These are phyloP conservation scores for Melaleuca alternifolia DNA, from an alignment of 345 rosid species.

Conservation along the genomic window DNA sequence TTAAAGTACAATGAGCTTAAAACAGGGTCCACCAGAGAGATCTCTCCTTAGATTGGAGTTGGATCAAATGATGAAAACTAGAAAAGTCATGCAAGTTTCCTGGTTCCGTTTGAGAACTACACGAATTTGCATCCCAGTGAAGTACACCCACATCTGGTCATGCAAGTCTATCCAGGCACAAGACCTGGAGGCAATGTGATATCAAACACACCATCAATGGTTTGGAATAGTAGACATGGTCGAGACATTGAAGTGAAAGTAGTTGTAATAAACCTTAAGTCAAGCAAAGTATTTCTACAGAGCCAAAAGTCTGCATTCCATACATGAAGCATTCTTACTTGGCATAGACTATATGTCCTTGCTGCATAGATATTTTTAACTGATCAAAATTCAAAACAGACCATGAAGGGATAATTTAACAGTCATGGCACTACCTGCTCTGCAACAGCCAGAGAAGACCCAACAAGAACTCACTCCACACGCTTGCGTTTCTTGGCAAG, in stretches of 20 bases:
- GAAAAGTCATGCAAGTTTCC: background rate
- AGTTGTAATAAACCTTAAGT: background rate
- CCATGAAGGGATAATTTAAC: background rate
- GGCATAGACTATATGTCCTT: background rate
- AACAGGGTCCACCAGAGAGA: background rate
- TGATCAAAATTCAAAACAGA: background rate
- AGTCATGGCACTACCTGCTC: background rate
- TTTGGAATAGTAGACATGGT: background rate
- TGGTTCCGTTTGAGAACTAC: background rate
- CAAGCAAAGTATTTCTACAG: background rate
- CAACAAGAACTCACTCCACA: conserved; percentile 6
- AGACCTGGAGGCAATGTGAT: background rate
- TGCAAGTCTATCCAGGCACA: background rate
- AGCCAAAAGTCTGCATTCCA: background rate
- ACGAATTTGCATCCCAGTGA: background rate
- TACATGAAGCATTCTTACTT: background rate
- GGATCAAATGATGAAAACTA: background rate
- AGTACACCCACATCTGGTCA: background rate
- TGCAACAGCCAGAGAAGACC: background rate
- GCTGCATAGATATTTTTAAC: background rate
- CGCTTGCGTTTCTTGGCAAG: conserved; percentile 82
- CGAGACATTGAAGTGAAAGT: background rate
- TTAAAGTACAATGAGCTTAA: background rate
- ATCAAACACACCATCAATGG: background rate
- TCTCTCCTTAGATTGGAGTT: background rate